phyloP scores from a whole-genome alignment of 345 rosid genomes.

The Salix arbutifolia region DNA sequence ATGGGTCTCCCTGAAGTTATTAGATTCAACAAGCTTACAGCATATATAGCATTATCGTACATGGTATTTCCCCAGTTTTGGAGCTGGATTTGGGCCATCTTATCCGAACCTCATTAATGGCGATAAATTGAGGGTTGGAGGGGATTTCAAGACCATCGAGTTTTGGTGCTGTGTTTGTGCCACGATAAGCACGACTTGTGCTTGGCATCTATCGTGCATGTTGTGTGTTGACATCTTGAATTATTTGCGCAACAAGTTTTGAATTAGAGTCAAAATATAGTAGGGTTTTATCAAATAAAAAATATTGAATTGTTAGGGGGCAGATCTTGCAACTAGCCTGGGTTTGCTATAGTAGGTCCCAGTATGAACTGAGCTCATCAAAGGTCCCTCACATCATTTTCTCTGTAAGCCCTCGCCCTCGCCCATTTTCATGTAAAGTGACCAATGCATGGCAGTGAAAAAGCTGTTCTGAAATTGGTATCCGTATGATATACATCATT shows the following conservation, averaged over 20 bases:
- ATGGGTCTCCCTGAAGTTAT: constrained; percentile 2
- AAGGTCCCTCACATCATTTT: neutral
- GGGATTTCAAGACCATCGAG: neutral
- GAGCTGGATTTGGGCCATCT: neutral
- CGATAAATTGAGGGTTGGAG: neutral
- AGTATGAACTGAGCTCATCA: neutral
- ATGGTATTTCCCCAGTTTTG: neutral
- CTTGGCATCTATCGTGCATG: neutral
- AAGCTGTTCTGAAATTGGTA: neutral
- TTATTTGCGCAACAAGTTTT: accelerated
- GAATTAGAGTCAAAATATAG: too few relatives aligned
- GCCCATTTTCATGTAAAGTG: neutral
- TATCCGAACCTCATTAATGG: neutral
- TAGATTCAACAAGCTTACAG: too few relatives aligned
- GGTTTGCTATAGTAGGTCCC: neutral
- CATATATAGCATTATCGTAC: neutral
- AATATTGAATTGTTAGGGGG: neutral
- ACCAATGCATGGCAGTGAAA: neutral
- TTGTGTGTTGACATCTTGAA: neutral
- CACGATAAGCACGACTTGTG: neutral
- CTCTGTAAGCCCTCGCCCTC: neutral
- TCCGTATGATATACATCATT: neutral
- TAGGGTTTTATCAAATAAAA: too few relatives aligned
- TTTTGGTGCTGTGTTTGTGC: neutral
- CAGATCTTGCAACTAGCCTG: neutral